A percentile compares a stretch with the other conserved stretches of the same genome.
Evolutionary conservation across 2,329 filamentous ascomycete genomes (phyloP).

Genomic region (Biscogniauxia mediterranea): DNA sequence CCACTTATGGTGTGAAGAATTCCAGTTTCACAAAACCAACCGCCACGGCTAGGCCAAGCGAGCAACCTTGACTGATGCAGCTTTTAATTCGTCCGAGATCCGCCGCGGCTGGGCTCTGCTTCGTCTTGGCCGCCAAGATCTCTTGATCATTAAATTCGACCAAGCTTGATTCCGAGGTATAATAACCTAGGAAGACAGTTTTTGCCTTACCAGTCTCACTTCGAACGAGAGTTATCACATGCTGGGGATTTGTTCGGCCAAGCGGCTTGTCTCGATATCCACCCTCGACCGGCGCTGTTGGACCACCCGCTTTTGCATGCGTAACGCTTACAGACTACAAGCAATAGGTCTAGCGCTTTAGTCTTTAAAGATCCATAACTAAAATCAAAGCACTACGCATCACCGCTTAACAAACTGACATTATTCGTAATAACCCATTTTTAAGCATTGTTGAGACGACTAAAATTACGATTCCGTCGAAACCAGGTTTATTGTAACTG

Average conservation of each 20-base stretch:
- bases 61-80: neutral
- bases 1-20: neutral
- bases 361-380: neutral
- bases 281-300: neutral
- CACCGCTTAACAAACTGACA: neutral
- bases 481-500: too few species aligned
- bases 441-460: too few species aligned
- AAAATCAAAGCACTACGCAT: neutral
- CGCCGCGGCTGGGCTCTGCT: neutral
- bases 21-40: neutral
- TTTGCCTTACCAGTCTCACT: neutral
- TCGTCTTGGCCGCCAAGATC: neutral
- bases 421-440: too few species aligned
- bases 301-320: neutral
- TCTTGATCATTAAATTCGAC: neutral
- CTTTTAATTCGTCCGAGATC: neutral
- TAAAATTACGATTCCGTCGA: too few species aligned
- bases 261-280: neutral
- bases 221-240: neutral
- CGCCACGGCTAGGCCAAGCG: too few species aligned
- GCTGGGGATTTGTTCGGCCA: neutral
- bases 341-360: neutral
- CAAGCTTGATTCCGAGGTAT: neutral
- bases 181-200: neutral
- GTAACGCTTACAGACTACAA: neutral